phyloP scores from a whole-genome alignment of 257 asterid genomes.

The Orobanche coerulescens region DNA sequence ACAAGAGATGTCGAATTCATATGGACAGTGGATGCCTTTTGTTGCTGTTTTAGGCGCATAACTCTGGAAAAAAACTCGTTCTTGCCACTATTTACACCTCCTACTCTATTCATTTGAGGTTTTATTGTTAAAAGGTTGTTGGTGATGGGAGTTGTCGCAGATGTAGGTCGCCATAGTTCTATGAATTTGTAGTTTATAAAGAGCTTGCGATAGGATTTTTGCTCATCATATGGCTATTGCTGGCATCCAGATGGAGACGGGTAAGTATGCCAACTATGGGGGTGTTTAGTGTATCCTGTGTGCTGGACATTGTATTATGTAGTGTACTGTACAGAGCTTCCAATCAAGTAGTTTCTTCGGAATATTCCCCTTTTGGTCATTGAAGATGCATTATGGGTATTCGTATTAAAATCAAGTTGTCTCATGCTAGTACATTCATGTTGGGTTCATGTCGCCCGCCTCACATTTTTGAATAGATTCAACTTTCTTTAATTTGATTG shows the following conservation, averaged over 20 bases:
- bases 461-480: no score
- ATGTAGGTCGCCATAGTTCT: not conserved
- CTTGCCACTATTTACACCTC: constrained; percentile 1
- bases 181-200: constrained; percentile 6
- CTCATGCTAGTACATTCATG: no score
- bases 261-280: constrained; percentile 3
- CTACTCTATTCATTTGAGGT: not conserved
- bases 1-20: not conserved
- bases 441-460: no score
- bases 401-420: no score
- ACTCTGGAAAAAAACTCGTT: not conserved
- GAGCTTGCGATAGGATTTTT: constrained; percentile 24
- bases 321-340: constrained; percentile 23
- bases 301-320: not conserved
- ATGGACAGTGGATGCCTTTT: not conserved
- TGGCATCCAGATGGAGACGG: constrained; percentile 8
- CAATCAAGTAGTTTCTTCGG: not conserved
- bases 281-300: not conserved
- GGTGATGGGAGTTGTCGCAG: not conserved
- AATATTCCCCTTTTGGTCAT: not conserved
- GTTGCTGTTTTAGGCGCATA: not conserved
- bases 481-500: no score
- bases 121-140: not conserved
- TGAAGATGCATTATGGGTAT: no score
- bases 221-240: constrained; percentile 10